Conservation (phyloP, 208 protist genomes). For the Acanthamoeba comandoni region DNA sequence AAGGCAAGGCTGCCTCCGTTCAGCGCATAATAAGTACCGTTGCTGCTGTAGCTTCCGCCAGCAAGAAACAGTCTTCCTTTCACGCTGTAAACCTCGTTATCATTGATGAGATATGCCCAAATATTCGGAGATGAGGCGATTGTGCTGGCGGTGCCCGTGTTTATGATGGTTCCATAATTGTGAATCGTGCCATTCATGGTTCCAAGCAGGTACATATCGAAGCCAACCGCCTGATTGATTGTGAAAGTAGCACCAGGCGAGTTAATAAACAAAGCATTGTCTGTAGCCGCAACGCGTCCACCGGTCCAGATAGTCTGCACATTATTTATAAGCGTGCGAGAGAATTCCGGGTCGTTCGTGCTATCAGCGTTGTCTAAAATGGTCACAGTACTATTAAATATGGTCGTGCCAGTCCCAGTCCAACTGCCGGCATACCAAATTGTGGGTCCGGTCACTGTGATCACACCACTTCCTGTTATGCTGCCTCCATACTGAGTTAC, state of each 20-base stretch:
- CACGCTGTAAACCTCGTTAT: conserved; percentile 34
- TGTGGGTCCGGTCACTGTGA: conserved; percentile 24
- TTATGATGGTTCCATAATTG: conserved; percentile 28
- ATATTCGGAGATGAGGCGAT: background rate
- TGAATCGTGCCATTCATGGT: background rate
- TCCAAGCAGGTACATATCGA: background rate
- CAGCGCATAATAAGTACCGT: conserved; percentile 25
- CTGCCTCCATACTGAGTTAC: conserved; percentile 20
- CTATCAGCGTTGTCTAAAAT: background rate
- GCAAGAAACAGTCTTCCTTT: conserved; percentile 10
- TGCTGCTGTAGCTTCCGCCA: conserved; percentile 66
- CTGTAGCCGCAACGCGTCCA: conserved; percentile 26
- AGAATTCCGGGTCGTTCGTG: conserved; percentile 6
- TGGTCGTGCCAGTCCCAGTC: conserved; percentile 28
- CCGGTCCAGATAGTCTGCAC: conserved; percentile 43
- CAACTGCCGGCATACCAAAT: background rate
- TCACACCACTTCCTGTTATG: background rate
- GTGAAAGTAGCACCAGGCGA: conserved; percentile 35
- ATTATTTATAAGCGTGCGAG: conserved; percentile 47
- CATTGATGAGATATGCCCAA: conserved; percentile 7
- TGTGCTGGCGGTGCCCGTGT: conserved; percentile 5
- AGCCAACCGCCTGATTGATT: conserved; percentile 48
- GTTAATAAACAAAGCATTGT: conserved; percentile 56
- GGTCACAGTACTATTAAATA: conserved; percentile 38
- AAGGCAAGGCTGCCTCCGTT: conserved; percentile 53